These are phyloP conservation scores for Candida tallmaniae DNA, from an alignment of 805 yeast genomes.

Conservation along the genomic window DNA sequence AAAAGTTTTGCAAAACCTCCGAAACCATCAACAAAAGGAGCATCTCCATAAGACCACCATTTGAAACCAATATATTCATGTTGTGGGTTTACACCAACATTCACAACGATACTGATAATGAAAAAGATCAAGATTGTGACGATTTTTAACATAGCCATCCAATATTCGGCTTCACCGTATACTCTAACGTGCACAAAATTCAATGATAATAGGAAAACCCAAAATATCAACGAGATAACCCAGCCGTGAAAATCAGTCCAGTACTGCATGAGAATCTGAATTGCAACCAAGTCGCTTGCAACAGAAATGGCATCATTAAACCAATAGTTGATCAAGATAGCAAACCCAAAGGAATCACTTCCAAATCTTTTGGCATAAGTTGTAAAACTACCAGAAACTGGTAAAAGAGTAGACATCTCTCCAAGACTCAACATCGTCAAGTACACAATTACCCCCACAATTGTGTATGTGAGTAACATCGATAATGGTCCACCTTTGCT, in stretches of 20 bases:
- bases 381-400: constrained; percentile 53
- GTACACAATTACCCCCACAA: constrained; percentile 43
- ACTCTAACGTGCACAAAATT: constrained; percentile 36
- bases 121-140: constrained; percentile 55
- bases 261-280: constrained; percentile 41
- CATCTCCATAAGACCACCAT: constrained; percentile 44
- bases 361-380: constrained; percentile 47
- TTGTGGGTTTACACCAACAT: constrained; percentile 52
- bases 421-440: constrained; percentile 51
- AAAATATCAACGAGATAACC: constrained; percentile 49
- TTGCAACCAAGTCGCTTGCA: constrained; percentile 45
- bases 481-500: constrained; percentile 31
- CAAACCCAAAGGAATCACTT: constrained; percentile 49
- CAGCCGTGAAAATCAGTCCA: constrained; percentile 50
- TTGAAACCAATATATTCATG: constrained; percentile 40
- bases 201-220: constrained; percentile 44
- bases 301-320: constrained; percentile 46
- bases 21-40: constrained; percentile 50
- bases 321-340: constrained; percentile 48
- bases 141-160: constrained; percentile 37
- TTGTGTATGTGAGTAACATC: constrained; percentile 28
- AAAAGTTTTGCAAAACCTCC: constrained; percentile 48
- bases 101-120: constrained; percentile 50
- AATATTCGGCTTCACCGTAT: constrained; percentile 40
- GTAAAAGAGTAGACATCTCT: constrained; percentile 52